Evolutionary conservation across 2,329 filamentous ascomycete species (phyloP).

Genomic region (Fusarium sp.): DNA sequence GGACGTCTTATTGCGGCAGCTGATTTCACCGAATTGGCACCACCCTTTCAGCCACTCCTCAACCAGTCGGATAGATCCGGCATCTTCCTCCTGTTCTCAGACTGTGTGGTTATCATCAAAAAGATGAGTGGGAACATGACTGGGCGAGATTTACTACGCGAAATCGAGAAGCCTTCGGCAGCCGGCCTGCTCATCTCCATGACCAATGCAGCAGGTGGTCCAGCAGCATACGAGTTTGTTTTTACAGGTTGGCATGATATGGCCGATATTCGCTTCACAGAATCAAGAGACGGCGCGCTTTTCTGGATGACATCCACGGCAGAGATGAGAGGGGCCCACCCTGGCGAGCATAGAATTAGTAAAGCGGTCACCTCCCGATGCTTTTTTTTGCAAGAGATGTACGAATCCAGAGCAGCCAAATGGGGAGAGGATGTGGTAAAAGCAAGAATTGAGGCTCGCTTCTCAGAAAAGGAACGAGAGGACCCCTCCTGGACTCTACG

Average conservation of each 20-base stretch:
- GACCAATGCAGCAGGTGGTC: slow-evolving; percentile 72
- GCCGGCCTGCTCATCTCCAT: slow-evolving; percentile 72
- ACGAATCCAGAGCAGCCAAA: slow-evolving; percentile 81
- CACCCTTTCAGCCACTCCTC: slow-evolving; percentile 71
- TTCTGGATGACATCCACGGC: slow-evolving; percentile 76
- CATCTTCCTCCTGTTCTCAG: slow-evolving; percentile 86
- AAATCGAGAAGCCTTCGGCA: slow-evolving; percentile 83
- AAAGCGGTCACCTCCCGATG: slow-evolving; percentile 71
- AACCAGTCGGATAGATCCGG: slow-evolving; percentile 66
- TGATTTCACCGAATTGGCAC: slow-evolving; percentile 81
- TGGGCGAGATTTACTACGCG: slow-evolving; percentile 82
- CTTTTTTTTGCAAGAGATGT: slow-evolving; percentile 79
- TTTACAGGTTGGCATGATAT: slow-evolving; percentile 81
- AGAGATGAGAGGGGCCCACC: slow-evolving; percentile 69
- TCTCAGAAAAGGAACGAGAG: slow-evolving; percentile 86
- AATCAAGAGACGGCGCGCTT: slow-evolving; percentile 73
- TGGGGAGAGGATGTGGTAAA: slow-evolving; percentile 89
- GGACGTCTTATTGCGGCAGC: slow-evolving; percentile 85
- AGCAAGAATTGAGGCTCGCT: slow-evolving; percentile 86
- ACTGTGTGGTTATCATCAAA: slow-evolving; percentile 81
- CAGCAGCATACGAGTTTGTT: slow-evolving; percentile 75
- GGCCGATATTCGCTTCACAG: slow-evolving; percentile 78
- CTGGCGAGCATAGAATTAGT: slow-evolving; percentile 56
- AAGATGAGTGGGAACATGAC: slow-evolving; percentile 75
- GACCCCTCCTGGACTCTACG: slow-evolving; percentile 84